A percentile compares a stretch with the other conserved stretches of the same genome.
phyloP scores from a whole-genome alignment of 108 stramenopile species.

The Nannochloropsis salina region DNA sequence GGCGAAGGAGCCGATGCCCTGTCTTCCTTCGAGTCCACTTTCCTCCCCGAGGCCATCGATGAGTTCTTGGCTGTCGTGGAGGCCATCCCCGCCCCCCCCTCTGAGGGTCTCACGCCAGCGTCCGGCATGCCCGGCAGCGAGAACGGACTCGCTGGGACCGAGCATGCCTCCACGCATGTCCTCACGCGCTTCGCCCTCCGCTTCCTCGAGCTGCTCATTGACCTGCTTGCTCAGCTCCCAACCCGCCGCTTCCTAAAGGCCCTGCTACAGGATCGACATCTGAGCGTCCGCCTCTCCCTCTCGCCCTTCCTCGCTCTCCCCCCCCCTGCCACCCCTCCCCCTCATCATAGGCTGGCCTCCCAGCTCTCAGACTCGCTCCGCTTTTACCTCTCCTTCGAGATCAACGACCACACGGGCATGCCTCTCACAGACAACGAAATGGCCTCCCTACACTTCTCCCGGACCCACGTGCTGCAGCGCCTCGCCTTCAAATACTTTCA shows the following conservation, averaged over 20 bases:
- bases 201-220: constrained; percentile 51
- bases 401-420: constrained; percentile 51
- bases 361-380: constrained; percentile 38
- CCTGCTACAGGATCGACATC: constrained; percentile 18
- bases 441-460: constrained; percentile 4
- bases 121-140: neutral
- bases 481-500: constrained; percentile 65
- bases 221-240: constrained; percentile 52
- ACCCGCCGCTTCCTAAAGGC: constrained; percentile 56
- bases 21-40: neutral
- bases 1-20: neutral
- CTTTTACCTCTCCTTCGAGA: constrained; percentile 46
- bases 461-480: constrained; percentile 61
- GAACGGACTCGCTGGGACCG: neutral
- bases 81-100: neutral
- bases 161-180: neutral
- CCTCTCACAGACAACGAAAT: constrained; percentile 38
- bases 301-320: neutral
- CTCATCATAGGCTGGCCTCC: constrained; percentile 25
- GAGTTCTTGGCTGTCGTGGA: neutral
- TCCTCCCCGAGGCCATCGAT: constrained; percentile 15
- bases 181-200: constrained; percentile 22
- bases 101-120: neutral
- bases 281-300: constrained; percentile 11
- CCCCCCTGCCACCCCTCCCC: constrained; percentile 25